Conservation (phyloP, 164 flowering plant genomes). For the Vitis amurensis region DNA sequence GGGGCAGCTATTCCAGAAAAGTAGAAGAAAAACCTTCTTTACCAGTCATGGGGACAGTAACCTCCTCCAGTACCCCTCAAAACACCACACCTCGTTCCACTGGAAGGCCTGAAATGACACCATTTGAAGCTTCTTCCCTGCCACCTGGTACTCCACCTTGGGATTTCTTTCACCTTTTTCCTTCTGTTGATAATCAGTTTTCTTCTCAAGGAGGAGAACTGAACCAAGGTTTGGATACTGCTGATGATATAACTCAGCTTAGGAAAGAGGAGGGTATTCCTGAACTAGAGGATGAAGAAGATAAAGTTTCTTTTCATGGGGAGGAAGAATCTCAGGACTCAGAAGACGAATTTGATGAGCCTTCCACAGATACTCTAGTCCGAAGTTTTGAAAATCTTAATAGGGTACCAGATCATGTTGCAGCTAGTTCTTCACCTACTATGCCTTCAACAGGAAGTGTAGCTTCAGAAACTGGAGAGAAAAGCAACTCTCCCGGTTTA, state of each 20-base stretch:
- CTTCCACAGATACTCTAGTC: slow-evolving; percentile 57
- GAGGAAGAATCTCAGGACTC: slow-evolving; percentile 45
- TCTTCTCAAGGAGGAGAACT: slow-evolving; percentile 45
- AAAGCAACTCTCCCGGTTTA: slow-evolving; percentile 46
- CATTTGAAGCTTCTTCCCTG: slow-evolving; percentile 36
- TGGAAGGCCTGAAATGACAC: slow-evolving; percentile 42
- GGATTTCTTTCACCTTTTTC: slow-evolving; percentile 78
- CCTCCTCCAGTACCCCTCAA: slow-evolving; percentile 53
- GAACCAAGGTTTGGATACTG: slow-evolving; percentile 37
- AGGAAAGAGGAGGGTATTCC: slow-evolving; percentile 66
- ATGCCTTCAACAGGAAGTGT: slow-evolving; percentile 30
- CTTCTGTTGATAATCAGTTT: slow-evolving; percentile 56
- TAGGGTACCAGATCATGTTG: slow-evolving; percentile 30
- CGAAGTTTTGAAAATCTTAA: slow-evolving; percentile 66
- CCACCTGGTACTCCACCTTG: slow-evolving; percentile 59
- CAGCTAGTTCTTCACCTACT: slow-evolving; percentile 26
- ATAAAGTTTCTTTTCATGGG: slow-evolving; percentile 35
- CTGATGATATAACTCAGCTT: slow-evolving; percentile 35
- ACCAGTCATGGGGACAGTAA: slow-evolving; percentile 41
- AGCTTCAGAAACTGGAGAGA: slow-evolving; percentile 39
- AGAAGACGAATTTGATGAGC: slow-evolving; percentile 87
- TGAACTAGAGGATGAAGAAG: slow-evolving; percentile 62
- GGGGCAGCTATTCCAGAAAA: slow-evolving; percentile 42
- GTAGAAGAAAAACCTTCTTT: slow-evolving; percentile 72
- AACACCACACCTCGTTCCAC: slow-evolving; percentile 40